Base-by-base conservation (phyloP, 495 filamentous ascomycete genomes). In the Neurospora tetraspora region DNA sequence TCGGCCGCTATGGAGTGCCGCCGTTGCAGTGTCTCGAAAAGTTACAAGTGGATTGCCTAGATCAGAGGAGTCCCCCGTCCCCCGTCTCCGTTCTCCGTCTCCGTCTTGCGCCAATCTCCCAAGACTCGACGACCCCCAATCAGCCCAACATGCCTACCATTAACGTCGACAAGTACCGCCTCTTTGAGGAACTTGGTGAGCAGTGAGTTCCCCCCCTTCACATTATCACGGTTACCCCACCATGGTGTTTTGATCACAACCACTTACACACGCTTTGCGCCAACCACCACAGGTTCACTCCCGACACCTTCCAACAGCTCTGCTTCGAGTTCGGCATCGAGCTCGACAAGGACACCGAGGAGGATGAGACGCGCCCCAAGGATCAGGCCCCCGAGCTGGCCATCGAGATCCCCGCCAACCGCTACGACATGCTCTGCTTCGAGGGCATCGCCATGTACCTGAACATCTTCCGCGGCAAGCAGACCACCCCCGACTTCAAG, bases 321-420 rank as follows among this genome's bases (percentile, higher is more conserved):
- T 99, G 96, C 81, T 99, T 99, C 87, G 96, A 99, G 76, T 99
- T 97, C 80, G 96, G 94, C 71, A 97, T 99, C 78, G 96, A 99
- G 81, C 89, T 99, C 74, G 96, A 99, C 83, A 94, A 97, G 85
- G 96, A 99, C 84, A 96, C 93, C 43, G 90, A 93, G 65, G 85
- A 93, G 79, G 83, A 86, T 70, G 76, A 78, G 11, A 42, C 75
- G 72, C 88, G 92, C 69, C 92, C 92, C 38, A 88, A 90, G 76
- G 91, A 97, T 81, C 93, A 97, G 83, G 88, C 93, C 7, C 91
- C 96, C 68, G 91, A 98, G 83, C 88, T 98, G 79, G 97, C 97
- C 87, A 98, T 99, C 79, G 96, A 99, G 82, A 97, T 99, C 79
- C 96, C 96, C 73, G 96, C 96, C 75, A 99, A 99, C 81, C 89